Evolutionary conservation across 495 filamentous ascomycete genomes (phyloP).

Genomic region (Penicillium riverlandense): DNA sequence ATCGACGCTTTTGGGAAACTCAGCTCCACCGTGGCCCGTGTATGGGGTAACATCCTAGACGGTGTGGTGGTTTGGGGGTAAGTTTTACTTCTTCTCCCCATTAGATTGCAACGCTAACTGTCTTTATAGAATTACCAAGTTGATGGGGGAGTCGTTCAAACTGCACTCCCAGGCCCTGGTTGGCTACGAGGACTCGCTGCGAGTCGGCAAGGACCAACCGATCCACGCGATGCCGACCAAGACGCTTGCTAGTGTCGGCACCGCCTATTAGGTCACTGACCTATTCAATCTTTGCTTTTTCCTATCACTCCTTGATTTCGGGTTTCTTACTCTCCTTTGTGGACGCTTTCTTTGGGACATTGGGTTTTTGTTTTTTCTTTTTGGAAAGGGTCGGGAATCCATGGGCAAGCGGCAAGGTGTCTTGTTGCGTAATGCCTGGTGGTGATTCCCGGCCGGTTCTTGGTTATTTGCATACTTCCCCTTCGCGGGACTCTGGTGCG

Average conservation of each 20-base stretch:
- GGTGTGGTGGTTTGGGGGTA: conserved; percentile 99
- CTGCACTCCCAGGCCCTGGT: conserved; percentile 90
- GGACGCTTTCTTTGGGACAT: conserved; percentile 29
- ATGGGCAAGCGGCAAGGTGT: conserved; percentile 24
- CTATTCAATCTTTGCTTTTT: conserved; percentile 10
- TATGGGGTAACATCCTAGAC: conserved; percentile 98
- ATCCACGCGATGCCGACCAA: conserved; percentile 40
- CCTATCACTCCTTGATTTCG: conserved; percentile 5
- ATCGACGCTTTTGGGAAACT: conserved; percentile 77
- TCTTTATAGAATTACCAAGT: conserved; percentile 73
- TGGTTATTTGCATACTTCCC: conserved; percentile 18
- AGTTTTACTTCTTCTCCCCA: conserved; percentile 24
- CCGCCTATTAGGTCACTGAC: conserved; percentile 27
- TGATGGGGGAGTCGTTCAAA: conserved; percentile 98
- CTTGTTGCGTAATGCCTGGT: conserved; percentile 31
- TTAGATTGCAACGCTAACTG: conserved; percentile 37
- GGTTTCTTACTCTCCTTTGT: conserved; percentile 26
- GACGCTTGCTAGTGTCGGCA: conserved; percentile 39
- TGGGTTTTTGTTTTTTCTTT: conserved; percentile 1
- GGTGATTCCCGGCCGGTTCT: conserved; percentile 27
- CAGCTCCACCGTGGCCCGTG: conserved; percentile 84
- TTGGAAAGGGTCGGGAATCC: no score
- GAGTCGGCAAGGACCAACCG: conserved; percentile 39
- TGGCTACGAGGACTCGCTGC: conserved; percentile 78
- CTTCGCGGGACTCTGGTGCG: conserved; percentile 44